Evolutionary conservation across 352 stramenopile species (phyloP).

Genomic region (Phytophthora idaei): DNA sequence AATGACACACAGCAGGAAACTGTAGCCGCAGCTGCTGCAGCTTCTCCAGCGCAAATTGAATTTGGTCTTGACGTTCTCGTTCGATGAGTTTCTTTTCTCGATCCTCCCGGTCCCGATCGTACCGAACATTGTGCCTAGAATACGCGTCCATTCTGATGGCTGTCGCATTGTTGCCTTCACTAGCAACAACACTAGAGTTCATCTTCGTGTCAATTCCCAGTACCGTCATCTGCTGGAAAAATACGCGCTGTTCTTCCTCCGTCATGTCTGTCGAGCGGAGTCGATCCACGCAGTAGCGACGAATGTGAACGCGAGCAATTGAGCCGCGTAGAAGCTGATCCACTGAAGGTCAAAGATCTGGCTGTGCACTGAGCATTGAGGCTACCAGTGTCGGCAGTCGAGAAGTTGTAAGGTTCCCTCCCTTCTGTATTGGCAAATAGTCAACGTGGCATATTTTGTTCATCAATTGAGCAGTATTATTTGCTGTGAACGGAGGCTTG

Average conservation of each 20-base stretch:
- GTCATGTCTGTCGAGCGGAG: conserved; percentile 11
- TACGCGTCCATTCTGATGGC: background rate
- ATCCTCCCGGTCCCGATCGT: background rate
- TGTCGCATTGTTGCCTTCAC: background rate
- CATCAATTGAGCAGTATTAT: conserved; percentile 54
- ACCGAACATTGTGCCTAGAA: conserved; percentile 6
- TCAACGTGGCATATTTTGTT: conserved; percentile 56
- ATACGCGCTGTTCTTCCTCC: conserved; percentile 26
- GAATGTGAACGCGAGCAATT: conserved; percentile 36
- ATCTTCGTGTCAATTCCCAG: conserved; percentile 21
- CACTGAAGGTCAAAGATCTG: conserved; percentile 38
- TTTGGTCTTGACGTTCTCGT: conserved; percentile 46
- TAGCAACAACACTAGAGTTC: background rate
- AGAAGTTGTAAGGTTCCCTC: conserved; percentile 10
- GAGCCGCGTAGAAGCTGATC: conserved; percentile 41
- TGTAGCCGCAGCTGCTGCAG: conserved; percentile 48
- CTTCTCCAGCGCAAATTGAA: conserved; percentile 45
- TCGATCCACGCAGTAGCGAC: conserved; percentile 41
- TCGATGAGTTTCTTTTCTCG: conserved; percentile 35
- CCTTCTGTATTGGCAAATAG: conserved; percentile 43
- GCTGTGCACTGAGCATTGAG: conserved; percentile 48
- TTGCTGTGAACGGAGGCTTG: conserved; percentile 59
- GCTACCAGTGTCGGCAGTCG: conserved; percentile 42
- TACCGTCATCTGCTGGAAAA: conserved; percentile 34
- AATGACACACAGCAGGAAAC: conserved; percentile 4